Conservation (phyloP, 2,329 filamentous ascomycete species). For the Ophiostoma tasmaniense region DNA sequence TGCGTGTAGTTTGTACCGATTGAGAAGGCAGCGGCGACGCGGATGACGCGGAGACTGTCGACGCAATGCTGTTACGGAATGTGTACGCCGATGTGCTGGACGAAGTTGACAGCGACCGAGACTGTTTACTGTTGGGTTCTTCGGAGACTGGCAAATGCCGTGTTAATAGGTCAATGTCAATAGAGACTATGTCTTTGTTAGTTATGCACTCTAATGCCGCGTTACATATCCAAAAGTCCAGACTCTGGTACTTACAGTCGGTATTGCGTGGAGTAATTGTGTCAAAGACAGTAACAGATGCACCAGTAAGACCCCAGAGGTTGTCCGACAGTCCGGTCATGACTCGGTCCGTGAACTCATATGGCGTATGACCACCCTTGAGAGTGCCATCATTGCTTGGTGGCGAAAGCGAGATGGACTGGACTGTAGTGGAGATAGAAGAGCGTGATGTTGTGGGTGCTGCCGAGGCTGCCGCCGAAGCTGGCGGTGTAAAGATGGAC, state of each 20-base stretch:
- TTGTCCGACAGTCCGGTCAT: background rate
- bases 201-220: background rate
- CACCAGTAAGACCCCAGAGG: constrained; percentile 3
- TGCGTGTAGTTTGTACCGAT: background rate
- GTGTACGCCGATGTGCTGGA: constrained; percentile 1
- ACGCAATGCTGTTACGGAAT: background rate
- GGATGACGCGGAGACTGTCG: background rate
- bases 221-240: background rate
- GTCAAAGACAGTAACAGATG: constrained; percentile 5
- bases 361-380: background rate
- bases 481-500: background rate
- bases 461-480: background rate
- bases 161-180: constrained; percentile 13
- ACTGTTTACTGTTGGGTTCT: background rate
- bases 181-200: constrained; percentile 9
- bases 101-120: background rate
- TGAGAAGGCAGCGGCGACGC: background rate
- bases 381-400: background rate
- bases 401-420: background rate
- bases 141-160: background rate
- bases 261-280: background rate
- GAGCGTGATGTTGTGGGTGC: background rate
- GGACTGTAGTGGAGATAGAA: background rate
- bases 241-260: background rate
- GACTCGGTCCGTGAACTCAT: background rate